These are phyloP conservation scores for Pholiota molesta DNA, from an alignment of 768 basidiomycete species.

Conservation along the genomic window DNA sequence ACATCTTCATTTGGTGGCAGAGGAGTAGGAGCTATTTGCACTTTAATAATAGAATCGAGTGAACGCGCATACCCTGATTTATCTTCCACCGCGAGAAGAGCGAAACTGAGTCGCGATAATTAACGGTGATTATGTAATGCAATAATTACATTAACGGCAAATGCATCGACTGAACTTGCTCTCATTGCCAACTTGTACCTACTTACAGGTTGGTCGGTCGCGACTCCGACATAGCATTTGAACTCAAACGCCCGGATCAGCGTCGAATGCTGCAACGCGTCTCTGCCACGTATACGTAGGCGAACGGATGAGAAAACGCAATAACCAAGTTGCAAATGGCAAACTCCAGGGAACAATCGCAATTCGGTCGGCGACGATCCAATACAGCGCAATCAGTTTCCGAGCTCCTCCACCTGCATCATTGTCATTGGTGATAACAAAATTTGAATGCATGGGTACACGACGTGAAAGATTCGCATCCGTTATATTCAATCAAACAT, in stretches of 20 bases:
- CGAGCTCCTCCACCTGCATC: conserved; percentile 40
- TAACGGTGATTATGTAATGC: conserved; percentile 6
- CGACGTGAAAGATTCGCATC: conserved; percentile 59
- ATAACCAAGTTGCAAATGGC: conserved; percentile 42
- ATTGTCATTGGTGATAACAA: conserved; percentile 66
- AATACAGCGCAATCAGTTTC: conserved; percentile 75
- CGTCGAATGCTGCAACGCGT: not conserved
- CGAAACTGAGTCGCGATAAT: not conserved
- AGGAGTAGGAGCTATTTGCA: conserved; percentile 20
- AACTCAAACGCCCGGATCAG: no score
- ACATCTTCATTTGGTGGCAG: conserved; percentile 28
- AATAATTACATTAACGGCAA: not conserved
- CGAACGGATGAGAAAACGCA: not conserved
- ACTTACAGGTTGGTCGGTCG: not conserved
- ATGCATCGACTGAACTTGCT: not conserved
- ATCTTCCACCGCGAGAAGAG: not conserved
- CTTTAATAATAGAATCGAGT: conserved; percentile 27
- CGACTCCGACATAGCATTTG: no score
- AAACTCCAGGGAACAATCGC: conserved; percentile 66
- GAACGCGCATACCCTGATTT: conserved; percentile 18
- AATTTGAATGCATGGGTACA: conserved; percentile 76
- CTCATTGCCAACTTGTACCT: no score
- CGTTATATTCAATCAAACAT: conserved; percentile 72
- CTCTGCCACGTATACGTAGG: not conserved
- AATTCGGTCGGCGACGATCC: conserved; percentile 66